Percentiles rank a stretch among this genome's conserved stretches.
Evolutionary conservation across 106 monocot species (phyloP).

Genomic region (Phalaenopsis equestris): DNA sequence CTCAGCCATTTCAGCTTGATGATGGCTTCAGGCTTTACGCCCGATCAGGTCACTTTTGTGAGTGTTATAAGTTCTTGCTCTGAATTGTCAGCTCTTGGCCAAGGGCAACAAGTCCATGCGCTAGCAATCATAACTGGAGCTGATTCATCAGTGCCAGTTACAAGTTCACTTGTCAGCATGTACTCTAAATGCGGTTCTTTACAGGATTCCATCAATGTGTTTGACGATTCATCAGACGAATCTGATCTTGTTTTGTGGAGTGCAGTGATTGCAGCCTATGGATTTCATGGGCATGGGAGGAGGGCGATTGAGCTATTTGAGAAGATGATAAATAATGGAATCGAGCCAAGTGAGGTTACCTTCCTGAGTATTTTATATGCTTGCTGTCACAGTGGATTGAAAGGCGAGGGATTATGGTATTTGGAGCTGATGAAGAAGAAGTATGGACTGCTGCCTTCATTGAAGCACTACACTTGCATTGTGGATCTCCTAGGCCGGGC

Average conservation of each 20-base stretch:
- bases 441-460: conserved; percentile 31
- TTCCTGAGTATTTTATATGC: conserved; percentile 70
- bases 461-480: conserved; percentile 76
- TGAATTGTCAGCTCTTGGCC: conserved; percentile 50
- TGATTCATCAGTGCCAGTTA: conserved; percentile 25
- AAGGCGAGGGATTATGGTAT: conserved; percentile 39
- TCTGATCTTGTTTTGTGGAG: conserved; percentile 53
- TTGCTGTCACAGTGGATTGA: conserved; percentile 68
- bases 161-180: conserved; percentile 70
- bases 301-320: conserved; percentile 53
- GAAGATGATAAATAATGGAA: conserved; percentile 35
- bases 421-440: conserved; percentile 43
- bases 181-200: conserved; percentile 76
- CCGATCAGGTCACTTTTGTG: conserved; percentile 51
- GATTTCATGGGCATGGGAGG: conserved; percentile 64
- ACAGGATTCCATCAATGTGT: conserved; percentile 24
- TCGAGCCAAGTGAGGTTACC: conserved; percentile 57
- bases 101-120: conserved; percentile 61
- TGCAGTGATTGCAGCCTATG: conserved; percentile 61
- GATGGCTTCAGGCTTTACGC: conserved; percentile 35
- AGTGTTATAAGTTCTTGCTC: conserved; percentile 58
- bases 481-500: conserved; percentile 69
- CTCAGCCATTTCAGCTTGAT: conserved; percentile 41
- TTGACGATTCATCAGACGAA: conserved; percentile 17
- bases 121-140: conserved; percentile 44